These are phyloP conservation scores for Magnusiomyces tetraspermus DNA, from an alignment of 1,139 yeast species.

Conservation along the genomic window DNA sequence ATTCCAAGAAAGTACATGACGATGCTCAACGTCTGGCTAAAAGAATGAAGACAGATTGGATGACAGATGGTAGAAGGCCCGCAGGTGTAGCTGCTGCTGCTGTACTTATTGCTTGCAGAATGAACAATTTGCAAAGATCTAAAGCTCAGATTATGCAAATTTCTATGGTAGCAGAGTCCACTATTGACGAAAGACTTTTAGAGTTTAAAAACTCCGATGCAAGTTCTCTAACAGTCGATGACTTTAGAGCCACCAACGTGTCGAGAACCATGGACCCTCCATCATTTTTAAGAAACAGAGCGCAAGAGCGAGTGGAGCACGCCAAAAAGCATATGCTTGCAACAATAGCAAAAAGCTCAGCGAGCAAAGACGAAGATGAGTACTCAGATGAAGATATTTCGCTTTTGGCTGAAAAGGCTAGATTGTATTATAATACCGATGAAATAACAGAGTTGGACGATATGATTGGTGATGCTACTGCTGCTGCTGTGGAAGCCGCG, in stretches of 20 bases:
- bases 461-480: constrained; percentile 3
- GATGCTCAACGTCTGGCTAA: constrained; percentile 85
- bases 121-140: constrained; percentile 87
- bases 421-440: constrained; percentile 4
- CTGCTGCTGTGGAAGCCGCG: constrained; percentile 15
- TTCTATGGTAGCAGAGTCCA: constrained; percentile 90
- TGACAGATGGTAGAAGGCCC: constrained; percentile 91
- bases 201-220: constrained; percentile 78
- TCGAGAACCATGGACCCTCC: constrained; percentile 66
- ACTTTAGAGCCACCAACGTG: constrained; percentile 49
- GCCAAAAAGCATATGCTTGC: neutral
- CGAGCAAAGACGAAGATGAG: constrained; percentile 8
- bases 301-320: constrained; percentile 20
- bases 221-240: constrained; percentile 61
- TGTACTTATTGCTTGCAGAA: constrained; percentile 81
- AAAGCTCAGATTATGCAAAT: constrained; percentile 92
- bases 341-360: constrained; percentile 13
- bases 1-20: constrained; percentile 49
- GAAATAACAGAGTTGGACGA: neutral
- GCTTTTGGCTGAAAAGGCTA: constrained; percentile 4
- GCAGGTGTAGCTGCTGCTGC: constrained; percentile 99
- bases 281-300: constrained; percentile 42
- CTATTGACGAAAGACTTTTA: constrained; percentile 77
- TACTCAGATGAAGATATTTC: constrained; percentile 7
- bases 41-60: constrained; percentile 92